Percentiles rank a stretch among this genome's conserved stretches.
Evolutionary conservation across 2,329 filamentous ascomycete genomes (phyloP).

Genomic region (Didymellaceae sp.): DNA sequence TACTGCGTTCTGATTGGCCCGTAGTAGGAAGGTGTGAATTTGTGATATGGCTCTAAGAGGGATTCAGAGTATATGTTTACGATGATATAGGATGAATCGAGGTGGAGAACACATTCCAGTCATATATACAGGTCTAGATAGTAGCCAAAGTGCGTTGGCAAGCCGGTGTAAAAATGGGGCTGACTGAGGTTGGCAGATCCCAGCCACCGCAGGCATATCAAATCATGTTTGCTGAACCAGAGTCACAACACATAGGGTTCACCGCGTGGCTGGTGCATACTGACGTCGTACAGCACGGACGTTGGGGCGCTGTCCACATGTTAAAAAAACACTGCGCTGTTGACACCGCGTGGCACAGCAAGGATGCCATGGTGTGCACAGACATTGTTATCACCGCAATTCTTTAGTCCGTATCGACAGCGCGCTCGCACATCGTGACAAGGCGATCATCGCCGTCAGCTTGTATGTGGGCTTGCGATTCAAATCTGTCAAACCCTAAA

Average conservation of each 20-base stretch:
- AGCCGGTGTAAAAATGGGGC: conserved; percentile 25
- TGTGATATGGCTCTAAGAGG: background rate
- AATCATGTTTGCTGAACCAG: conserved; percentile 35
- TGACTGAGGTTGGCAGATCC: conserved; percentile 29
- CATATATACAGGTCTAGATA: background rate
- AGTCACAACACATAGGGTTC: conserved; percentile 10
- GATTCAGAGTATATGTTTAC: background rate
- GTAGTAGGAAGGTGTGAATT: background rate
- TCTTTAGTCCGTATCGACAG: background rate
- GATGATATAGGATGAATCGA: background rate
- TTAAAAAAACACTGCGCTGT: background rate
- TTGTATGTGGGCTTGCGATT: no score
- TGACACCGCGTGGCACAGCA: background rate
- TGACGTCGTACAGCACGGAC: conserved; percentile 9
- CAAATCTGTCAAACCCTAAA: no score
- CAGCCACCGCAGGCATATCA: conserved; percentile 27
- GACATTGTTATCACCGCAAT: background rate
- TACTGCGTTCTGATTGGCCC: conserved; percentile 22
- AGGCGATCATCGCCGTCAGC: no score
- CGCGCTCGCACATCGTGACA: no score
- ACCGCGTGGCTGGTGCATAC: conserved; percentile 27
- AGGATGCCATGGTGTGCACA: background rate
- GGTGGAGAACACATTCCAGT: background rate
- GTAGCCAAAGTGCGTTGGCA: conserved; percentile 6
- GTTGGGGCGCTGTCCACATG: background rate